Base-by-base conservation (phyloP, 2,329 filamentous ascomycete species). In the Sarocladium strictum region DNA sequence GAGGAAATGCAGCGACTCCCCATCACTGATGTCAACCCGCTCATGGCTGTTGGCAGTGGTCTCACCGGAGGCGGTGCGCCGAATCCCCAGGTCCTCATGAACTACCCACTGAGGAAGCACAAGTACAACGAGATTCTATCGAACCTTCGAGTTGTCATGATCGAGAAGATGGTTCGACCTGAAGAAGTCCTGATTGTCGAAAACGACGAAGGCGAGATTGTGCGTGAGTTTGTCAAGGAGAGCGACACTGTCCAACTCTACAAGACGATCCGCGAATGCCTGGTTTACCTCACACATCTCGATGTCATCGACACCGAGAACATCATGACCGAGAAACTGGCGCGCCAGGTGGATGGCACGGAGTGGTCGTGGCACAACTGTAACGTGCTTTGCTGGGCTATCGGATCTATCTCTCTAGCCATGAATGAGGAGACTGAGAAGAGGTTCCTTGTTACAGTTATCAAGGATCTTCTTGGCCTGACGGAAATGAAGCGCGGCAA, bases 361-460 rank as follows among this genome's bases (percentile, higher is more conserved):
- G 95, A 99, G 72, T 99, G 94, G 94, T 99, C 95, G 6, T 99
- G 94, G 94, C 90, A 92, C 59, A 99, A 99, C 75, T 99, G 94
- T 84, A 99, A 99, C 74, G 97, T 96, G 5, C 84, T 99, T 50
- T 99, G 94, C 78, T 99, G 94, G 94, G 94, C 94, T 27, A 99
- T 99, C 63, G 94, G 94, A 38, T 99, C 94, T 11, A 99, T 99
- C 62, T 99, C 95, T 1, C 84, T 96, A 55, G 94, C 94, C 53
- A 99, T 99, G 94, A 99, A 97, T 67, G 94, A 99, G 67, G 94
- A 99, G 71, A 99, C 94, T 0, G 94, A 99, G 73, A 99, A 99
- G 77, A 84, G 94, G 11, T 99, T 99, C 78, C 76, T 99, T 40
- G 94, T 99, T 51, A 99, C 94, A 0, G 95, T 99, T 54, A 99